Evolutionary conservation across 257 asterid species (phyloP).

Genomic region (Linderniella brevidens): DNA sequence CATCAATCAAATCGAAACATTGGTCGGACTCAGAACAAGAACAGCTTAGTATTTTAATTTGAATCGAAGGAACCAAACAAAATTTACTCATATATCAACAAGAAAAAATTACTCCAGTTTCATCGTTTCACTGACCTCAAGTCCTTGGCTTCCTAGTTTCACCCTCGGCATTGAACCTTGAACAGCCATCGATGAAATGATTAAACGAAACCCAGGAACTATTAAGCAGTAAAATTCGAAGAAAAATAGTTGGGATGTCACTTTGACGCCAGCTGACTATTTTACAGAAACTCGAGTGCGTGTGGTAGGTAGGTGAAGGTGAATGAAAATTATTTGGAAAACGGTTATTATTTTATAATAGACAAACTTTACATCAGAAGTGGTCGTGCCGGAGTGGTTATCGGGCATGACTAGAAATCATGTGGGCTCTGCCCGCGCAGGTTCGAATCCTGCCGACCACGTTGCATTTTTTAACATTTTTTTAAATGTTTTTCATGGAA

Average conservation of each 20-base stretch:
- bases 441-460: constrained; percentile 99
- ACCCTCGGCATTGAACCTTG: constrained; percentile 9
- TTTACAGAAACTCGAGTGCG: no score
- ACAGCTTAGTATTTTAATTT: no score
- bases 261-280: no score
- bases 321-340: no score
- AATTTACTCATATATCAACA: background rate
- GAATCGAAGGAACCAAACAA: background rate
- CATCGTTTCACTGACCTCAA: constrained; percentile 6
- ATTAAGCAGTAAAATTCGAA: no score
- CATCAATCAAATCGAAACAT: no score
- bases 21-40: no score
- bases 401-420: constrained; percentile 99
- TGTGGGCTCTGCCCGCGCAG: constrained; percentile 99
- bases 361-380: constrained; percentile 1
- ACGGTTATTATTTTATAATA: no score
- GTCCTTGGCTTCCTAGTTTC: constrained; percentile 15
- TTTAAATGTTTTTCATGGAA: no score
- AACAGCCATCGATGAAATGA: constrained; percentile 1
- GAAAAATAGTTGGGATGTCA: no score
- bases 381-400: constrained; percentile 99
- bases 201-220: no score
- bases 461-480: constrained; percentile 2
- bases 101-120: background rate
- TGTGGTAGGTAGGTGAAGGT: no score